phyloP scores from a whole-genome alignment of 2,329 filamentous ascomycete genomes.

The Fusarium sublunatum region DNA sequence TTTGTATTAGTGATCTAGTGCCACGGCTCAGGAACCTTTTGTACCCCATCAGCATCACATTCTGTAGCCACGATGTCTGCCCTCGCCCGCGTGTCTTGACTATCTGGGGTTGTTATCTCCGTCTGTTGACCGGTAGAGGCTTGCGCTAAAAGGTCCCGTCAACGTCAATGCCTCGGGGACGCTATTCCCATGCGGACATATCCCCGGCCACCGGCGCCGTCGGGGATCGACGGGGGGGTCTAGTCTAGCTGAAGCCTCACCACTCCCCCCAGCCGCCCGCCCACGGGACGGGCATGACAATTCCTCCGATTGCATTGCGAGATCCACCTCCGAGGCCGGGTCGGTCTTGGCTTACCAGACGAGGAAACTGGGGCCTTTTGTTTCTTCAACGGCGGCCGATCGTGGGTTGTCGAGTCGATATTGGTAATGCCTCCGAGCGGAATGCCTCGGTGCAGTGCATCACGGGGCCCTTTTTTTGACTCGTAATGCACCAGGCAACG shows the following conservation, averaged over 20 bases:
- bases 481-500: neutral
- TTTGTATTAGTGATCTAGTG: constrained; percentile 1
- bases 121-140: constrained; percentile 17
- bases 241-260: no score
- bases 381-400: no score
- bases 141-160: neutral
- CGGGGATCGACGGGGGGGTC: constrained; percentile 30
- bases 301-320: no score
- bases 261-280: no score
- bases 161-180: constrained; percentile 11
- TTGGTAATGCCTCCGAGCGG: neutral
- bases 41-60: neutral
- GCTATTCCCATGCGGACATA: constrained; percentile 45
- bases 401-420: neutral
- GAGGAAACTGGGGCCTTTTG: neutral
- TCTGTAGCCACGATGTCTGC: no score
- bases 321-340: neutral
- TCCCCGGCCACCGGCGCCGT: constrained; percentile 37
- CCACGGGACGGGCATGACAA: no score
- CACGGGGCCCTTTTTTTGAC: no score
- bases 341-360: neutral
- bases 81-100: constrained; percentile 19
- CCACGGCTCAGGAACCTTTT: constrained; percentile 6
- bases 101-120: constrained; percentile 35
- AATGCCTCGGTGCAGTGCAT: neutral